phyloP scores from a whole-genome alignment of 2,329 filamentous ascomycete genomes.

The Davidsoniella virescens region DNA sequence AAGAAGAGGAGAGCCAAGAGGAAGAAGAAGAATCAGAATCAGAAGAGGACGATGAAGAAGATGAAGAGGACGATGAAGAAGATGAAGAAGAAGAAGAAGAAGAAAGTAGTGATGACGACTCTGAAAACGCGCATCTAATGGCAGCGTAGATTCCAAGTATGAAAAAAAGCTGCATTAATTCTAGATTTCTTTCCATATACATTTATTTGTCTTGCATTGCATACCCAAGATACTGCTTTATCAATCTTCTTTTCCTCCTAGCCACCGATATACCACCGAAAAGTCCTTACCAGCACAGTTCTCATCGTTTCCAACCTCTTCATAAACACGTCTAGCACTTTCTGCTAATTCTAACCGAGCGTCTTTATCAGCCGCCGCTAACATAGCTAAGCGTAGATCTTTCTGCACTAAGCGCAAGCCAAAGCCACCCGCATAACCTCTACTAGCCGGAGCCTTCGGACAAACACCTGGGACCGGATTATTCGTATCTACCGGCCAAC shows the following conservation, averaged over 20 bases:
- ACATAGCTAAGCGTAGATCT: slow-evolving; percentile 55
- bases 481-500: slow-evolving; percentile 92
- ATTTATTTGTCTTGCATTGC: background rate
- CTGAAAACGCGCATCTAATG: slow-evolving; percentile 29
- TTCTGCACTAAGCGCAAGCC: slow-evolving; percentile 67
- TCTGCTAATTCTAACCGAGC: slow-evolving; percentile 49
- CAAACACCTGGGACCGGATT: slow-evolving; percentile 84
- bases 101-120: slow-evolving; percentile 31
- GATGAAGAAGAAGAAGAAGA: slow-evolving; percentile 29
- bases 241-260: slow-evolving; percentile 35
- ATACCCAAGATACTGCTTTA: background rate
- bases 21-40: slow-evolving; percentile 34
- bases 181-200: background rate
- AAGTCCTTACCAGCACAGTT: slow-evolving; percentile 57
- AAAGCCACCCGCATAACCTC: slow-evolving; percentile 66
- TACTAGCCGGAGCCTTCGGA: slow-evolving; percentile 54
- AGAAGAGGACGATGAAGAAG: slow-evolving; percentile 34
- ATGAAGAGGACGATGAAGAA: slow-evolving; percentile 27
- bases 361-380: slow-evolving; percentile 52
- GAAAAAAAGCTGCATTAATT: background rate
- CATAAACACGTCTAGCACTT: slow-evolving; percentile 50
- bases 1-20: slow-evolving; percentile 34
- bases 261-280: slow-evolving; percentile 62
- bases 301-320: slow-evolving; percentile 44
- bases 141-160: slow-evolving; percentile 17